Evolutionary conservation across 2,329 filamentous ascomycete genomes (phyloP), one percentile per base, ranked within the genome.

Genomic region (Whalleya microplaca): DNA sequence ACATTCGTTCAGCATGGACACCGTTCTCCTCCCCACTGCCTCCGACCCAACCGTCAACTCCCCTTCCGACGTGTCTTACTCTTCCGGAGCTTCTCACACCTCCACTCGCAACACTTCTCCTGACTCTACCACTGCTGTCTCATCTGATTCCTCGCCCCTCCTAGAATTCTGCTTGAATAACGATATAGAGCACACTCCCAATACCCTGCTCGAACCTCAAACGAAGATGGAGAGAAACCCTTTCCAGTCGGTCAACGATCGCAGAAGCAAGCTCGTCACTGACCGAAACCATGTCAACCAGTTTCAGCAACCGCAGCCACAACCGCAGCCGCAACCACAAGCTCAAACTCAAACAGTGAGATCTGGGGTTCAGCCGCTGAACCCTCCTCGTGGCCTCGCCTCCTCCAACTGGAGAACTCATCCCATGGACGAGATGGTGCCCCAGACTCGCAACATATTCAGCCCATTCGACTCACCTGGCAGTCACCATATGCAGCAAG

Each of bases 341-440:
- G 4, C 23, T 27, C 4, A 4, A 27, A 27, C 23, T 9, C 23
- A n/a, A n/a, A 41, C 55, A 23, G 20, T 57, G 40, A 52, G 66
- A 52, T 29, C 64, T 7, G 51, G 19, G 42, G 49, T 63, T 45
- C 63, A 63, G 48, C 53, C 52, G 21, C 52, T 49, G 10, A 41
- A 18, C 16, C 48, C 55, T 32, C 32, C 61, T 27, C 65, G 69
- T 32, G 58, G 64, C 55, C 55, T 70, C 51, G 61, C 63, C 46
- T 71, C 69, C 16, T 54, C 63, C 56, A 72, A 72, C 67, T 71
- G 70, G 70, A 58, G 69, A 54, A 20, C 63, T 19, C 64, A 68
- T 21, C 47, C 52, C 29, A 42, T 32, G 16, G 61, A 64, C 18
- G 66, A 67, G 10, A 29, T 48, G 18, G 37, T 46, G 6, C 16